Evolutionary conservation across 2,329 filamentous ascomycete genomes (phyloP).

Genomic region (Fusarium sp.): DNA sequence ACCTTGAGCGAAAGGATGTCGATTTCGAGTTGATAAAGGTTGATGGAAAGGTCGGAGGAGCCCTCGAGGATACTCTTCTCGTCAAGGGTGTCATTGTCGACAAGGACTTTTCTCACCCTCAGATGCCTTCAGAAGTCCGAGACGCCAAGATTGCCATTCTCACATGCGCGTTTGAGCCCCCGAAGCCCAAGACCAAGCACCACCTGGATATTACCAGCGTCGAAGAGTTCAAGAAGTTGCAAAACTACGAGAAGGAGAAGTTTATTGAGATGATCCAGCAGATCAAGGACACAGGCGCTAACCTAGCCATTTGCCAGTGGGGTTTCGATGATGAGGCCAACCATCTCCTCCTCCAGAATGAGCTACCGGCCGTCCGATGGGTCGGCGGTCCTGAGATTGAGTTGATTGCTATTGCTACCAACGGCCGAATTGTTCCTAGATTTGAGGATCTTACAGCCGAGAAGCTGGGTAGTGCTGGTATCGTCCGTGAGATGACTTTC

Average conservation of each 20-base stretch:
- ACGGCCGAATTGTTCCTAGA: slow-evolving; percentile 94
- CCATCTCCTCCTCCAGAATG: slow-evolving; percentile 94
- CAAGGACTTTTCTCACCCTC: slow-evolving; percentile 99
- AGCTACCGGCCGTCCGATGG: slow-evolving; percentile 95
- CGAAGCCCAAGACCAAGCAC: slow-evolving; percentile 99
- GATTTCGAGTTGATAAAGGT: slow-evolving; percentile 99
- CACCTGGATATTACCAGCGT: slow-evolving; percentile 97
- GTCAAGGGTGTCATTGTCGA: slow-evolving; percentile 99
- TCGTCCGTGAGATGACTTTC: slow-evolving; percentile 95
- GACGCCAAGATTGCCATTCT: slow-evolving; percentile 98
- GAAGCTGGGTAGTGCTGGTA: slow-evolving; percentile 89
- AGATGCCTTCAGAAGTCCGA: slow-evolving; percentile 95
- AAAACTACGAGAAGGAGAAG: slow-evolving; percentile 94
- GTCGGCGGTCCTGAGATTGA: slow-evolving; percentile 98
- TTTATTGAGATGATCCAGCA: slow-evolving; percentile 99
- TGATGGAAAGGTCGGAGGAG: slow-evolving; percentile 95
- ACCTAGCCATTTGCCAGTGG: slow-evolving; percentile 99
- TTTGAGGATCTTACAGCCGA: slow-evolving; percentile 93
- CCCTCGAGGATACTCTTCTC: slow-evolving; percentile 91
- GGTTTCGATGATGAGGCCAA: slow-evolving; percentile 99
- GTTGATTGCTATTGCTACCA: slow-evolving; percentile 97
- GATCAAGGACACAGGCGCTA: slow-evolving; percentile 97
- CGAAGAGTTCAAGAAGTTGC: slow-evolving; percentile 97
- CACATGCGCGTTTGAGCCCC: slow-evolving; percentile 97
- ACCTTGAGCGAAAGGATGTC: slow-evolving; percentile 95